Evolutionary conservation across 352 stramenopile species (phyloP).

Genomic region (Phytophthora megakarya): DNA sequence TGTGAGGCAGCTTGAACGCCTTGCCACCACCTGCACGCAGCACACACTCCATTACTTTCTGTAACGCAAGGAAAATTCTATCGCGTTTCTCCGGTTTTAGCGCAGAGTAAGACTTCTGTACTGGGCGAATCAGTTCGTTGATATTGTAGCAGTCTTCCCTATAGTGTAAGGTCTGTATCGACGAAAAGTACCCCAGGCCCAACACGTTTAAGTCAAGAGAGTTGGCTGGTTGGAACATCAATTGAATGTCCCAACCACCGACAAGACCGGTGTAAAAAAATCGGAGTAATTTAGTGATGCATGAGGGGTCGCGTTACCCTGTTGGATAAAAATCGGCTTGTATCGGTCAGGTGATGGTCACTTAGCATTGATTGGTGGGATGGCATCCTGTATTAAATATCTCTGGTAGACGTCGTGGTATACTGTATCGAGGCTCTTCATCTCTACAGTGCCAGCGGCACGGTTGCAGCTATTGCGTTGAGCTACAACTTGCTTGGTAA

Average conservation of each 20-base stretch:
- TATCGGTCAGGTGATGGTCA: background rate
- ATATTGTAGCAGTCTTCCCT: slow-evolving; percentile 11
- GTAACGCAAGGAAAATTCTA: slow-evolving; percentile 10
- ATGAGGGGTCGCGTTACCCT: slow-evolving; percentile 7
- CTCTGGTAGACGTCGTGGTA: background rate
- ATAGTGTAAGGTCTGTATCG: slow-evolving; percentile 8
- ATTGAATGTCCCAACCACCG: background rate
- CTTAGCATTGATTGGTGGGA: background rate
- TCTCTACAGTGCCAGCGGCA: background rate
- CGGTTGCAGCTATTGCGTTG: background rate
- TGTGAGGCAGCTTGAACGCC: no score
- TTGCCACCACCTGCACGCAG: no score
- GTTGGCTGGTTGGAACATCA: slow-evolving; percentile 3
- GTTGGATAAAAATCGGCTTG: slow-evolving; percentile 1
- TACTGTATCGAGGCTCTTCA: slow-evolving; percentile 1
- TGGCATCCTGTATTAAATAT: background rate
- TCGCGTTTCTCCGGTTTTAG: background rate
- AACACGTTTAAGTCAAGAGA: slow-evolving; percentile 2
- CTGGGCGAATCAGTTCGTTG: background rate
- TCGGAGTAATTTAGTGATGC: background rate
- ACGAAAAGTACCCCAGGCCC: slow-evolving; percentile 3
- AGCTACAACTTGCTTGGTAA: background rate
- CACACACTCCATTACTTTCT: slow-evolving; percentile 6
- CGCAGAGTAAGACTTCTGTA: background rate
- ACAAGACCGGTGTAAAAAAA: no score